phyloP scores from a whole-genome alignment of 768 basidiomycete species.

The Glaciozyma antarctica region DNA sequence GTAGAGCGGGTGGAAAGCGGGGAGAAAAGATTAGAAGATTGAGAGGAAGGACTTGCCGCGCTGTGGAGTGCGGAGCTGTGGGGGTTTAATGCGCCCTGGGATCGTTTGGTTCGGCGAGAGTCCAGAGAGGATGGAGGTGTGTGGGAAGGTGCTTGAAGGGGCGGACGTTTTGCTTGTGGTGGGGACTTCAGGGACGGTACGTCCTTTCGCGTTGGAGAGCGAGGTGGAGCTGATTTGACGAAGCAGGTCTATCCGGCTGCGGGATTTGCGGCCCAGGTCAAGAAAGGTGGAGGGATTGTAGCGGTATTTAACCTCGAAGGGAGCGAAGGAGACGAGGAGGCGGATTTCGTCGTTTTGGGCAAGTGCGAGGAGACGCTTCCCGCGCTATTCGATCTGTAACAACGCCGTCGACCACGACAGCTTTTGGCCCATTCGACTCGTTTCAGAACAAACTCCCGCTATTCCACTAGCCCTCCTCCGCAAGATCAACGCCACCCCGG shows the following conservation, averaged over 20 bases:
- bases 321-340: constrained; percentile 36
- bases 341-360: constrained; percentile 49
- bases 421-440: too few relatives aligned
- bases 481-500: too few relatives aligned
- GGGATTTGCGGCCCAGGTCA: constrained; percentile 29
- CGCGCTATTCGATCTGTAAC: constrained; percentile 3
- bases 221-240: background rate
- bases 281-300: constrained; percentile 41
- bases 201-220: constrained; percentile 21
- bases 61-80: constrained; percentile 37
- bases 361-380: constrained; percentile 48
- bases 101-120: constrained; percentile 56
- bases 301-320: constrained; percentile 44
- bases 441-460: too few relatives aligned
- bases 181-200: constrained; percentile 50
- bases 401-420: too few relatives aligned
- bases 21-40: background rate
- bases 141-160: constrained; percentile 43
- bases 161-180: constrained; percentile 51
- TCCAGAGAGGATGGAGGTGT: constrained; percentile 42
- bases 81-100: constrained; percentile 46
- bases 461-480: too few relatives aligned
- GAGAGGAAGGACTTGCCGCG: constrained; percentile 5
- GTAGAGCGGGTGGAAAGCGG: background rate
- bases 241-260: constrained; percentile 34